A percentile compares a stretch with the other conserved stretches of the same genome.
phyloP scores from a whole-genome alignment of 1,284 basidiomycete species.

The Leucoagaricus sp. region DNA sequence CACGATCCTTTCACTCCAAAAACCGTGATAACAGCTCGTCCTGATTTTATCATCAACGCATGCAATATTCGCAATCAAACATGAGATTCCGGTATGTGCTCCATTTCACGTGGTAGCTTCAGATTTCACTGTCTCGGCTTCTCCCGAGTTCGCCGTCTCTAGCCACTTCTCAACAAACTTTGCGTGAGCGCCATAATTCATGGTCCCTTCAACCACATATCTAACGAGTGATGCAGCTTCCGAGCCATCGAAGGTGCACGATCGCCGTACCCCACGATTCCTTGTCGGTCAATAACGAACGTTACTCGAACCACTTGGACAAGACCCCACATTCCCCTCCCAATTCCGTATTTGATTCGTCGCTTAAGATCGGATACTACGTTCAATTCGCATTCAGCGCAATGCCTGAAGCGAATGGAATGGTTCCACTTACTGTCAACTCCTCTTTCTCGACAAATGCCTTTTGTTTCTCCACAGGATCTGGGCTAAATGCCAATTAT shows the following conservation, averaged over 20 bases:
- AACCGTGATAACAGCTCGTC: too few species aligned
- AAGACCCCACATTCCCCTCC: constrained; percentile 66
- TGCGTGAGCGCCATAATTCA: constrained; percentile 64
- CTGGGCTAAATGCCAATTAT: constrained; percentile 74
- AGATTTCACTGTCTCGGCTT: constrained; percentile 32
- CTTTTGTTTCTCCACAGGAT: constrained; percentile 71
- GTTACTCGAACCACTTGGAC: constrained; percentile 63
- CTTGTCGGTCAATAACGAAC: constrained; percentile 73
- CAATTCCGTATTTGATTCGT: constrained; percentile 67
- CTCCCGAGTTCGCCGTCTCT: constrained; percentile 43
- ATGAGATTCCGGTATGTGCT: too few species aligned
- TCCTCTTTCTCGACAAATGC: constrained; percentile 72
- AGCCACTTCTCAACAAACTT: constrained; percentile 71
- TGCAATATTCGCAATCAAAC: too few species aligned
- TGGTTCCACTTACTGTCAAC: constrained; percentile 54
- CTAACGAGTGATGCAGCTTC: constrained; percentile 36
- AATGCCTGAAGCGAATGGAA: neutral
- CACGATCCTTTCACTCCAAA: too few species aligned
- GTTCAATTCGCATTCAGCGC: neutral
- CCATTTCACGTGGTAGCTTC: too few species aligned
- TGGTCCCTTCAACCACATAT: constrained; percentile 52
- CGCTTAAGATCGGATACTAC: constrained; percentile 77
- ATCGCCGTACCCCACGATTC: constrained; percentile 64
- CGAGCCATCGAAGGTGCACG: too few species aligned
- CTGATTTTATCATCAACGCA: too few species aligned